Conservation (phyloP, 2,329 filamentous ascomycete genomes). For the Cytospora piceicola region DNA sequence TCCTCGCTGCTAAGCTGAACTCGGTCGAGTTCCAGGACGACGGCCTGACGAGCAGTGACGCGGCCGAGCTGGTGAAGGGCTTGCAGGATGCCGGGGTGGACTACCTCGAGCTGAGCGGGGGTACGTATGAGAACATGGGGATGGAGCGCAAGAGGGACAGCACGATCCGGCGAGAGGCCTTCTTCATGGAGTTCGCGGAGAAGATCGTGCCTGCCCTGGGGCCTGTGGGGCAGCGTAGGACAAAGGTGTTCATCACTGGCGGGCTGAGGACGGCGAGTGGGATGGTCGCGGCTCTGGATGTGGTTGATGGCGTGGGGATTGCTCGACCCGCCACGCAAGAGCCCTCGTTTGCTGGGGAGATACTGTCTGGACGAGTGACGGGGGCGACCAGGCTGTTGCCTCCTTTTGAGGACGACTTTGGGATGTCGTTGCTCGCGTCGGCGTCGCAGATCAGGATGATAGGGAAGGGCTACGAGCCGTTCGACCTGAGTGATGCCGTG, state of each 20-base stretch:
- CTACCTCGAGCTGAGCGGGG: slow-evolving; percentile 64
- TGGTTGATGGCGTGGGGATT: slow-evolving; percentile 64
- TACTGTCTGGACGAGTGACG: slow-evolving; percentile 35
- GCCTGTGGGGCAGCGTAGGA: slow-evolving; percentile 47
- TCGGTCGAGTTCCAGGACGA: slow-evolving; percentile 58
- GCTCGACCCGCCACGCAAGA: slow-evolving; percentile 45
- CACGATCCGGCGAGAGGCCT: slow-evolving; percentile 59
- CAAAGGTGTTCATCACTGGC: slow-evolving; percentile 62
- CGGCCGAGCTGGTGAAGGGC: slow-evolving; percentile 49
- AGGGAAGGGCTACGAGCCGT: slow-evolving; percentile 14
- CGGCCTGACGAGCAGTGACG: slow-evolving; percentile 56
- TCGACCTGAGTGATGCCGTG: slow-evolving; percentile 16
- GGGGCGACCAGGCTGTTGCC: slow-evolving; percentile 19
- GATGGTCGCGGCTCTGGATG: slow-evolving; percentile 61
- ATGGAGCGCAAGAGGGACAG: slow-evolving; percentile 57
- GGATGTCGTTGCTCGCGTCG: slow-evolving; percentile 1
- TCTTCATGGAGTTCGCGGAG: slow-evolving; percentile 65
- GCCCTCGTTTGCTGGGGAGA: slow-evolving; percentile 38
- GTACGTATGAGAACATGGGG: slow-evolving; percentile 60
- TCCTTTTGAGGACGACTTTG: neutral
- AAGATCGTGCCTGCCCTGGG: slow-evolving; percentile 47
- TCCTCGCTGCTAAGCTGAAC: slow-evolving; percentile 62
- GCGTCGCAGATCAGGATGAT: slow-evolving; percentile 14
- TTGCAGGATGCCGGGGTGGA: slow-evolving; percentile 55
- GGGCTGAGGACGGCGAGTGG: slow-evolving; percentile 58